These are phyloP conservation scores for Fraxinus platypoda DNA, from an alignment of 305 asterid species.

Conservation along the genomic window DNA sequence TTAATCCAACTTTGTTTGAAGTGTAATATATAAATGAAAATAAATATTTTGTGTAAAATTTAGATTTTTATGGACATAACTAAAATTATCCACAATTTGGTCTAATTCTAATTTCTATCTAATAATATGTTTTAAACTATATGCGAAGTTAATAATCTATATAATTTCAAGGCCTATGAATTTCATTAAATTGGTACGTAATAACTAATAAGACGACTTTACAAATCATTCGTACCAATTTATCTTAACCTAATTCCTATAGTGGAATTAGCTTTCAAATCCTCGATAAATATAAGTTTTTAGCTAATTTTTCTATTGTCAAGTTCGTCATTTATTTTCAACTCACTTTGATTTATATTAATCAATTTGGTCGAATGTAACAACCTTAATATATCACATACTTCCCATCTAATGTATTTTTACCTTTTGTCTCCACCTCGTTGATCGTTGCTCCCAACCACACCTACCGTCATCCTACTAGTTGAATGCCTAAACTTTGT, in stretches of 20 bases:
- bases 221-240: no score
- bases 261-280: no score
- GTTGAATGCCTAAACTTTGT: neutral
- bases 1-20: neutral
- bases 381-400: no score
- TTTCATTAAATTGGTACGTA: no score
- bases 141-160: no score
- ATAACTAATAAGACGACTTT: no score
- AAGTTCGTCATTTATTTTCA: no score
- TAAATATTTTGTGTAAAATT: neutral
- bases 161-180: no score
- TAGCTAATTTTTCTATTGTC: neutral
- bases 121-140: no score
- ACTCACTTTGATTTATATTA: neutral
- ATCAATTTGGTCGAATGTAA: neutral
- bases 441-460: neutral
- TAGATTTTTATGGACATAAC: neutral
- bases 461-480: neutral
- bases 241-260: no score
- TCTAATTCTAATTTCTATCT: neutral
- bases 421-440: no score
- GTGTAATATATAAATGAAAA: neutral
- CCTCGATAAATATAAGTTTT: neutral
- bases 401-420: no score
- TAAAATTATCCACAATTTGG: neutral